Base-by-base conservation (phyloP, 345 rosid genomes). In the Lagerstroemia speciosa region DNA sequence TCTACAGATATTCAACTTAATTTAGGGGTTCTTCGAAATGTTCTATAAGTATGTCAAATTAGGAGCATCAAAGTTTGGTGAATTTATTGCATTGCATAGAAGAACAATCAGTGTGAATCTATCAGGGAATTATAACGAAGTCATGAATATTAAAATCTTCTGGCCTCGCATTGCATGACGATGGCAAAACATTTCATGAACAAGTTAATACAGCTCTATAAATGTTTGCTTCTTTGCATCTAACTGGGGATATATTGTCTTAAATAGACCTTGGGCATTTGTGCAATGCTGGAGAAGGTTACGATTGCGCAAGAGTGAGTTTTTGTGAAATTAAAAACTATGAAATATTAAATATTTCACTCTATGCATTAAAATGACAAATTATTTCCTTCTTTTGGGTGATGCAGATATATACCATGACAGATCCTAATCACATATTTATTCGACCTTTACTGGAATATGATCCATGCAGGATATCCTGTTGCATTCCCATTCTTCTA, bases 201-300 rank as follows among this genome's bases (percentile, higher is more conserved):
- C 2, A 15, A 16, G 24, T n/a, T 34, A 31, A 65, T 19, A n/a
- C n/a, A n/a, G n/a, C n/a, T 34, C 29, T 2, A 31, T 30, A 3
- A n/a, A 30, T 15, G 31, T 38, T 41, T 26, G 24, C 37, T 53
- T 66, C 58, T 34, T 15, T 67, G 68, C 63, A 20, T 72, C 45
- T 66, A 8, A 71, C 22, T 88, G 91, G 99, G 97, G 99, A 52
- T 94, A 94, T 75, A 82, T 91, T 70, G 99, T 94, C 73, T 81
- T 94, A 69, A 91, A 94, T 75, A 87, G 99, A 76, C 99, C 99
- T 22, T 94, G 99, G 96, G 99, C 99, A 5, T 94, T 94, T 68
- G 97, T 88, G 71, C 99, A 91, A 67, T 91, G 98, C 86, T 94
- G 78, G 90, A 87, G 74, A 94, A 87, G 76, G 89, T 97, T 66